phyloP scores from a whole-genome alignment of 306 rosid genomes.

The Pyrus communis region DNA sequence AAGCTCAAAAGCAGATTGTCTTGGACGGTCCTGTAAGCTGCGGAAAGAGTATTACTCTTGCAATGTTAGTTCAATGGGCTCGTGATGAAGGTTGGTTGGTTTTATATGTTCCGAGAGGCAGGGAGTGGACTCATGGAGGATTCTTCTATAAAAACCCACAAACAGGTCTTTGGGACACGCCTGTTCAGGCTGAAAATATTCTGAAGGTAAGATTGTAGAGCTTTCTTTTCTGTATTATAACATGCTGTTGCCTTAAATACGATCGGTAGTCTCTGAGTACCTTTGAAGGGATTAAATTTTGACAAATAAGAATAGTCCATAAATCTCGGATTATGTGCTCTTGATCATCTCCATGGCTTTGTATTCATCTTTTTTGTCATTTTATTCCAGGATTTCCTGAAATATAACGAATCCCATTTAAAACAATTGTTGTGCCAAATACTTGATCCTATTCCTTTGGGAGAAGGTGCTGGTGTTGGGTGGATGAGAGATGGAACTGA shows the following conservation, averaged over 20 bases:
- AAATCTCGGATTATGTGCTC: background rate
- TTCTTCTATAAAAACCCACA: conserved; percentile 63
- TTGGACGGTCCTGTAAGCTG: conserved; percentile 86
- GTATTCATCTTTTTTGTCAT: conserved; percentile 12
- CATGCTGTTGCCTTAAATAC: background rate
- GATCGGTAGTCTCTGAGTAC: background rate
- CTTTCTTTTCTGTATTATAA: background rate
- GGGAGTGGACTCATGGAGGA: conserved; percentile 88
- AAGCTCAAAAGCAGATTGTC: conserved; percentile 70
- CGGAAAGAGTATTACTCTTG: conserved; percentile 86
- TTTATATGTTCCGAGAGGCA: conserved; percentile 79
- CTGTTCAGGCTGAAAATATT: conserved; percentile 76
- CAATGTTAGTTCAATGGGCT: conserved; percentile 98
- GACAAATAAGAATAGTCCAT: background rate
- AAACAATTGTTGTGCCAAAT: conserved; percentile 58
- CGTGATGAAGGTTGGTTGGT: conserved; percentile 97
- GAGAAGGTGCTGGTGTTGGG: conserved; percentile 98
- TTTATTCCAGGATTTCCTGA: conserved; percentile 75
- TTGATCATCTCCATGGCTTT: background rate
- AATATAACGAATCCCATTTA: conserved; percentile 62
- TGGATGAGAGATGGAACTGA: conserved; percentile 75
- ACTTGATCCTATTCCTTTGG: conserved; percentile 69
- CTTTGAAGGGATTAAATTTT: background rate
- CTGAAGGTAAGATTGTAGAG: conserved; percentile 53
- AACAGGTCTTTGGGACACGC: conserved; percentile 89